Evolutionary conservation across 495 filamentous ascomycete genomes (phyloP), one percentile per base, ranked within the genome.

Genomic region (Aspergillus asperescens): DNA sequence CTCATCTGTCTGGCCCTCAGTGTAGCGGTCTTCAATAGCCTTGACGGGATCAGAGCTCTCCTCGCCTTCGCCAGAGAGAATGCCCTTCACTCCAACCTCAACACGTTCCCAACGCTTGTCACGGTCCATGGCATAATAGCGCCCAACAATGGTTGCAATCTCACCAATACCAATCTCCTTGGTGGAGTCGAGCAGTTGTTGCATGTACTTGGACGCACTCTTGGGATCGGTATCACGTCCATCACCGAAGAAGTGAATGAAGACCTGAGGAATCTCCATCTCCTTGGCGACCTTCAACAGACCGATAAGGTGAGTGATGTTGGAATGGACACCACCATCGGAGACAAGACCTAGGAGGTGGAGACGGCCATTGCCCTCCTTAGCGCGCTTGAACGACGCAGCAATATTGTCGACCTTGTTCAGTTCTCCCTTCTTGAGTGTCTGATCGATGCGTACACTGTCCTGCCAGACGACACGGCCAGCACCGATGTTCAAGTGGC

Each of bases 381-480:
- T 95, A 29, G 89, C 91, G n/a, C 77, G 75, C 55, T 84, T 79
- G 68, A 97, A 83, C 28, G 84, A 80, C 51, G 87, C 82, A 64
- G 78, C 81, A 59, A 98, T 83, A 57, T 84, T 88, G 32, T 87
- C 78, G 56, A 91, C 84, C 68, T 87, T 81, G 64, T 79, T 78
- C 61, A 98, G 62, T 65, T 94, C 84, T 25, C 80, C 83, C 62
- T 91, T 91, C 82, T 95, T 95, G 72, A 97, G 82, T 15, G 87
- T 87, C 73, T 87, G 85, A 71, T 97, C 93, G 71, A 98, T 98
- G 62, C 93, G 87, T 53, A 98, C 93, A 54, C 94, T 95, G 75
- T 98, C 93, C 71, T 98, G 93, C 93, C 93, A 98, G 61, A 98
- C 93, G 34, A 98, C 94, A 68, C 93, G 81, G 37, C 93, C 93